These are phyloP conservation scores for Eucalyptus melliodora DNA, from an alignment of 345 rosid species.

Conservation along the genomic window DNA sequence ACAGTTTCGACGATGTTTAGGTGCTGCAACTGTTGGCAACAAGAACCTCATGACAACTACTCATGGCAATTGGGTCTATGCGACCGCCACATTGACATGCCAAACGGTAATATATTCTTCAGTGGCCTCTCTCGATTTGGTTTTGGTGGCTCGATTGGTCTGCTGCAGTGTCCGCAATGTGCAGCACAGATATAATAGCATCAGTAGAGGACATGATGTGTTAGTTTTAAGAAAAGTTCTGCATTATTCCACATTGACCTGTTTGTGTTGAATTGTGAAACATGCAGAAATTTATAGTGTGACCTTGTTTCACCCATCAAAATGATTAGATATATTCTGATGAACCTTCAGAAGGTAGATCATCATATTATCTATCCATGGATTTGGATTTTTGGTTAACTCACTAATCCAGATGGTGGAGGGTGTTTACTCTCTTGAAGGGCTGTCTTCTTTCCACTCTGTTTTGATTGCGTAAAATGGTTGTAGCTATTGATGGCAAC, in stretches of 20 bases:
- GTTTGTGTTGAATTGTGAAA: not conserved
- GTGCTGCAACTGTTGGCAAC: not conserved
- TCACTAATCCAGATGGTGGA: not conserved
- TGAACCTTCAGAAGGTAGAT: not conserved
- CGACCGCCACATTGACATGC: not conserved
- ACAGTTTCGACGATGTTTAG: not conserved
- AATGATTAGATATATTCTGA: not conserved
- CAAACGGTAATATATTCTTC: not conserved
- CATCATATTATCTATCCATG: not conserved
- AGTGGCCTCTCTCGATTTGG: not conserved
- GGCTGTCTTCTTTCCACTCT: not conserved
- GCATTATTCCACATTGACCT: not conserved
- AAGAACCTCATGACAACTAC: not conserved
- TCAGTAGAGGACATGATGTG: not conserved
- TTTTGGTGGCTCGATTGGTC: not conserved
- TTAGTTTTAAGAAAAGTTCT: not conserved
- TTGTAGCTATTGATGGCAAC: not conserved
- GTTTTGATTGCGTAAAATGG: not conserved
- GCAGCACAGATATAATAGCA: not conserved
- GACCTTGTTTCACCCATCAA: not conserved
- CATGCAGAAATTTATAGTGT: not conserved
- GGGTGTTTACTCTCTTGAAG: not conserved
- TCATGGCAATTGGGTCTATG: not conserved
- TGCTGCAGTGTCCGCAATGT: not conserved
- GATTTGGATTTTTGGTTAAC: not conserved